phyloP scores from a whole-genome alignment of 2,329 filamentous ascomycete species.

The Teratosphaeria viscida region DNA sequence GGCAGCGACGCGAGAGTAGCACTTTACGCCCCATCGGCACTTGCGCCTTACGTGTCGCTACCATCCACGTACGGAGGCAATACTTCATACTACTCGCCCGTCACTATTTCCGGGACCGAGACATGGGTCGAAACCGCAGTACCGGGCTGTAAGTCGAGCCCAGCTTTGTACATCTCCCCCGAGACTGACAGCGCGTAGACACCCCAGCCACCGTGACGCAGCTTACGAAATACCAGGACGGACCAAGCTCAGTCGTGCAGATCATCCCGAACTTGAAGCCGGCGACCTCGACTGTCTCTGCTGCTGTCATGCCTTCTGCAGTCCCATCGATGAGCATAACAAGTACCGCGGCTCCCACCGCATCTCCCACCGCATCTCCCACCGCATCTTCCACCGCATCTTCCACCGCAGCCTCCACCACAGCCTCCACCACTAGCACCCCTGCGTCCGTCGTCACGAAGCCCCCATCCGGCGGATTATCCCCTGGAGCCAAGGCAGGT shows the following conservation, averaged over 20 bases:
- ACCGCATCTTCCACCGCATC: not conserved
- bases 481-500: constrained; percentile 14
- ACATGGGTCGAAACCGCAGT: constrained; percentile 16
- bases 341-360: not conserved
- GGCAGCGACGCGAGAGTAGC: constrained; percentile 20
- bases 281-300: constrained; percentile 9
- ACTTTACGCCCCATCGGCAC: constrained; percentile 17
- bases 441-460: not conserved
- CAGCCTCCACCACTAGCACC: not conserved
- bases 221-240: constrained; percentile 13
- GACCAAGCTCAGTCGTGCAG: constrained; percentile 10
- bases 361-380: not conserved
- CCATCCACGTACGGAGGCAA: constrained; percentile 15
- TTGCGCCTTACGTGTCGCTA: constrained; percentile 20
- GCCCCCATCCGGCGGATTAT: constrained; percentile 4
- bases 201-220: constrained; percentile 12
- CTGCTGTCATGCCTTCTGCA: constrained; percentile 5
- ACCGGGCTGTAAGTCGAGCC: constrained; percentile 13
- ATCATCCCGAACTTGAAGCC: constrained; percentile 10
- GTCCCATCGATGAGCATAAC: not conserved
- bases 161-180: not conserved
- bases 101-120: constrained; percentile 10
- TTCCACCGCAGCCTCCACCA: not conserved
- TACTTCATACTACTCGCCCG: constrained; percentile 17
- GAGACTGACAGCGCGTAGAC: constrained; percentile 5